A percentile compares a stretch with the other conserved stretches of the same genome.
Evolutionary conservation across 768 basidiomycete species (phyloP).

Genomic region (Suillus brevipes): DNA sequence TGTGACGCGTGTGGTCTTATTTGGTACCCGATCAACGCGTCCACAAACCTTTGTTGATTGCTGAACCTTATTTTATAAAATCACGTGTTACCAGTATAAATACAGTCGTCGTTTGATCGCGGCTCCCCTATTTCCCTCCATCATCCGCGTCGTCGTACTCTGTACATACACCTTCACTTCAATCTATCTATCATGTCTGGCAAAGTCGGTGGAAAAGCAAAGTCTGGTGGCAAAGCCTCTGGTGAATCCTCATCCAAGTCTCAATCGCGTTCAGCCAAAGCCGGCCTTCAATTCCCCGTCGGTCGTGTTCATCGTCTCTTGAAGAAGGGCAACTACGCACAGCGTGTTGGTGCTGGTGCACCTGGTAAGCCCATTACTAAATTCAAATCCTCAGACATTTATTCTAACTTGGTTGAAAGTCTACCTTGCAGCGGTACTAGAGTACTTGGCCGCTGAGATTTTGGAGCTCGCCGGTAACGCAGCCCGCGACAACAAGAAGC

Average conservation of each 20-base stretch:
- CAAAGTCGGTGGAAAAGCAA: constrained; percentile 54
- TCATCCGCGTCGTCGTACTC: constrained; percentile 4
- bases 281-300: constrained; percentile 50
- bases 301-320: constrained; percentile 62
- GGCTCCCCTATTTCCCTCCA: constrained; percentile 13
- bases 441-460: constrained; percentile 63
- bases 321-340: constrained; percentile 60
- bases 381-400: background rate
- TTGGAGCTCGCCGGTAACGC: constrained; percentile 62
- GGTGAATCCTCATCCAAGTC: constrained; percentile 35
- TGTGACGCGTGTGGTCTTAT: constrained; percentile 40
- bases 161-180: background rate
- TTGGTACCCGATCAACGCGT: constrained; percentile 35
- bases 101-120: constrained; percentile 7
- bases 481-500: constrained; percentile 57
- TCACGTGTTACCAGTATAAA: constrained; percentile 30
- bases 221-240: constrained; percentile 65
- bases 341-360: constrained; percentile 57
- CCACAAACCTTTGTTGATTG: constrained; percentile 35
- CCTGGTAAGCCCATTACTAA: constrained; percentile 32
- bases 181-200: constrained; percentile 34
- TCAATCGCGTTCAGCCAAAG: constrained; percentile 41
- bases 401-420: constrained; percentile 30
- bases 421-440: constrained; percentile 62
- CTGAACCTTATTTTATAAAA: constrained; percentile 34